Conservation (phyloP, 1,139 yeast species). For the Pneumocystis carinii region DNA sequence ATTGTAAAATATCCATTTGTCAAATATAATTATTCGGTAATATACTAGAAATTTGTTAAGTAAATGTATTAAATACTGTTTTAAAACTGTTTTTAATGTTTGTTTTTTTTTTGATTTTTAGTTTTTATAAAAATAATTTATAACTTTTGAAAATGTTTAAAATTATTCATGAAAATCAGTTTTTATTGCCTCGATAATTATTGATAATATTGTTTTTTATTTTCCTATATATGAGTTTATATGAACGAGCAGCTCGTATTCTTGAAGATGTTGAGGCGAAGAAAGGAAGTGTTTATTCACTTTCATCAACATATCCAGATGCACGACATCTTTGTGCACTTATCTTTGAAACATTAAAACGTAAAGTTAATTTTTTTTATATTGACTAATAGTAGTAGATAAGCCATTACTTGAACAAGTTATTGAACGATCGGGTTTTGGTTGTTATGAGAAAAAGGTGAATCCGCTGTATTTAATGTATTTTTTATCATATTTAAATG, state of each 20-base stretch:
- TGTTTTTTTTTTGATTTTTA: no score
- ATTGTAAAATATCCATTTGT: no score
- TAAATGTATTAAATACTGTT: no score
- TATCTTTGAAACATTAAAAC: constrained; percentile 18
- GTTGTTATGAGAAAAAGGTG: constrained; percentile 21
- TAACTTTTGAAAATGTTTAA: no score
- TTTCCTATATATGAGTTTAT: constrained; percentile 10
- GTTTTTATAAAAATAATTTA: no score
- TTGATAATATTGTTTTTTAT: no score
- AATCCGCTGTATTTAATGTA: constrained; percentile 30
- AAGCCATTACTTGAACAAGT: constrained; percentile 7
- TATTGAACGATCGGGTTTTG: constrained; percentile 7
- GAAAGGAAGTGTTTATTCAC: constrained; percentile 11
- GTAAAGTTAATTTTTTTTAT: constrained; percentile 12
- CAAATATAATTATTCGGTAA: no score
- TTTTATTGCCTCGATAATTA: not conserved
- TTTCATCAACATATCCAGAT: constrained; percentile 7
- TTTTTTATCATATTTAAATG: not conserved
- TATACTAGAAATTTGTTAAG: no score
- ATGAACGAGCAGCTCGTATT: constrained; percentile 9
- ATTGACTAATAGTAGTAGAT: constrained; percentile 1
- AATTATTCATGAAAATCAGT: no score
- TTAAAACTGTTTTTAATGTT: no score
- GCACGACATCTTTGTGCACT: constrained; percentile 11
- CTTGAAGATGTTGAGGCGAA: constrained; percentile 9